Conservation (phyloP, 164 flowering plant species). For the Piper longum region DNA sequence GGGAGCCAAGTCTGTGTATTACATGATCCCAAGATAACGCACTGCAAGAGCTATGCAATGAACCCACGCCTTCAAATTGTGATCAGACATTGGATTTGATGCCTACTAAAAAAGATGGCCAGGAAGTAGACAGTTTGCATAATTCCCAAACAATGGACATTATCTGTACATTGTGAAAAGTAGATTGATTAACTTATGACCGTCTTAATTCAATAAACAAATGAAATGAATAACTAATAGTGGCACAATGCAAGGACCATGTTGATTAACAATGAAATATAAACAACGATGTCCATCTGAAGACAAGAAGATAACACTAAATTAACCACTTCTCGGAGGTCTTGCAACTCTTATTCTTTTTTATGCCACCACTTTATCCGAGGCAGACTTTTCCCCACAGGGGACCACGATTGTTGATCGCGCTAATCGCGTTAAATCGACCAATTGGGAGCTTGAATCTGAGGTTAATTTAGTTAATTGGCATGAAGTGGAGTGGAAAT, state of each 20-base stretch:
- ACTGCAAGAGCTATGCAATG: neutral
- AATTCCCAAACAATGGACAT: neutral
- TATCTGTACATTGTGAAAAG: slow-evolving; percentile 8
- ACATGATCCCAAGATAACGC: neutral
- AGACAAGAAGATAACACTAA: slow-evolving; percentile 17
- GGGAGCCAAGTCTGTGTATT: too few species aligned
- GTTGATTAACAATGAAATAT: neutral
- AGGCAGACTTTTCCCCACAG: slow-evolving; percentile 18
- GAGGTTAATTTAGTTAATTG: slow-evolving; percentile 19
- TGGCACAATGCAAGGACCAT: slow-evolving; percentile 38
- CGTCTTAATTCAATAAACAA: slow-evolving; percentile 17
- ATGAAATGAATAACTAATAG: neutral
- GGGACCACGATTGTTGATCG: slow-evolving; percentile 12
- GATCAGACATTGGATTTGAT: neutral
- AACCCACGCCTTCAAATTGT: neutral
- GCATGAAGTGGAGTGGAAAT: slow-evolving; percentile 15
- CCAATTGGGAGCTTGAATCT: slow-evolving; percentile 16
- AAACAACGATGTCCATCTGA: slow-evolving; percentile 31
- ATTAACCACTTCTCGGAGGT: too few species aligned
- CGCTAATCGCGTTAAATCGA: slow-evolving; percentile 15
- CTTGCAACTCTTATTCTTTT: neutral
- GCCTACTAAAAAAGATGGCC: neutral
- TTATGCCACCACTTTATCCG: slow-evolving; percentile 22
- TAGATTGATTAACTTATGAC: slow-evolving; percentile 30
- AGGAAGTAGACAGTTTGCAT: neutral